These are phyloP conservation scores for Diplosphaera chodatii DNA, from an alignment of 139 green algal genomes.

Conservation along the genomic window DNA sequence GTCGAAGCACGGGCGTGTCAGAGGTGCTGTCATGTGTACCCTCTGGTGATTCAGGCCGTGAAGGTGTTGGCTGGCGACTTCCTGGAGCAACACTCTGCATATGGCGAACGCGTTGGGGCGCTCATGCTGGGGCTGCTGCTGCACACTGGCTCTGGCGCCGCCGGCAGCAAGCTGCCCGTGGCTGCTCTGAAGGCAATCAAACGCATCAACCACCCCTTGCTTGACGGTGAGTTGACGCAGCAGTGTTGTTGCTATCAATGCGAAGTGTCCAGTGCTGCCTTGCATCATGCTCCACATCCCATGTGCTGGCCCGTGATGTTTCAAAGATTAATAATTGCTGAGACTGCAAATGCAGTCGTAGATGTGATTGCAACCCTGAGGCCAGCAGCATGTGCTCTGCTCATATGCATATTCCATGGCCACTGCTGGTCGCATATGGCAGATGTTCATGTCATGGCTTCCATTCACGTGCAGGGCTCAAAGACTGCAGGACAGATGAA, in stretches of 20 bases:
- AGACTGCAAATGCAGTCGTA: background rate
- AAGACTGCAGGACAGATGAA: background rate
- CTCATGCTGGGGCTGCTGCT: slow-evolving; percentile 1
- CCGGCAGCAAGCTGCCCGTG: background rate
- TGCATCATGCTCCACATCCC: too few relatives aligned
- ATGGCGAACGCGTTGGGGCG: background rate
- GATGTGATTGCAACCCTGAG: background rate
- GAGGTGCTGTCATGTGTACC: too few relatives aligned
- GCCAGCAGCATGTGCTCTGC: too few relatives aligned
- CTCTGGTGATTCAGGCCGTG: background rate
- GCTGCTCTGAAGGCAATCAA: background rate
- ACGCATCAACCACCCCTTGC: background rate
- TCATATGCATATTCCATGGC: too few relatives aligned
- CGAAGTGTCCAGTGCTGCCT: too few relatives aligned
- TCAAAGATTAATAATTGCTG: slow-evolving; percentile 1
- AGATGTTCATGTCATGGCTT: too few relatives aligned
- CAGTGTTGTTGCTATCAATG: background rate
- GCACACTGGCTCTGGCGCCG: background rate
- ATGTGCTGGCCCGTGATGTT: background rate
- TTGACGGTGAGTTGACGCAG: background rate
- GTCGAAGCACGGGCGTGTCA: too few relatives aligned
- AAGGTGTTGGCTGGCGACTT: background rate
- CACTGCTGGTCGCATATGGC: too few relatives aligned
- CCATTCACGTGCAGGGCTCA: background rate
- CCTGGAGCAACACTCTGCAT: background rate